phyloP scores from a whole-genome alignment of 2,329 filamentous ascomycete species.

The Monosporascus sp. region DNA sequence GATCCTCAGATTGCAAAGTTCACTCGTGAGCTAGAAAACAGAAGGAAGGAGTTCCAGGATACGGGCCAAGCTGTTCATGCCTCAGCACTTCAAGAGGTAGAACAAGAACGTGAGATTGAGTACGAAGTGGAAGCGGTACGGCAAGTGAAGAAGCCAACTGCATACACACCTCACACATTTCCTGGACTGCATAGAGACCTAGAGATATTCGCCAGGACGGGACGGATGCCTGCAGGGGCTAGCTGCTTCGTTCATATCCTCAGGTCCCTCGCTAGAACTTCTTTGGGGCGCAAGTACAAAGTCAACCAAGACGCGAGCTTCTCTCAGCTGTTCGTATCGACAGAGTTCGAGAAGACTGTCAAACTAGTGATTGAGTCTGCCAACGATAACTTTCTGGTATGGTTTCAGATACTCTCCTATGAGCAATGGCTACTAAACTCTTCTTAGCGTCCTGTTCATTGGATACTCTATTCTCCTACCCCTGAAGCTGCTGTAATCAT shows the following conservation, averaged over 20 bases:
- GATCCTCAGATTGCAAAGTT: conserved; percentile 18
- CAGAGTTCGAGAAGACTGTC: conserved; percentile 46
- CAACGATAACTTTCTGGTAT: conserved; percentile 32
- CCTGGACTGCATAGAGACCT: conserved; percentile 44
- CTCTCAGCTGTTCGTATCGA: conserved; percentile 31
- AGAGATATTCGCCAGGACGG: conserved; percentile 39
- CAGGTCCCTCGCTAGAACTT: conserved; percentile 31
- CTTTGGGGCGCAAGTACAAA: conserved; percentile 29
- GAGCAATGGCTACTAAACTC: conserved; percentile 15
- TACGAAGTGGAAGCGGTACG: conserved; percentile 54
- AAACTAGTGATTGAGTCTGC: conserved; percentile 17
- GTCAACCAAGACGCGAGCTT: conserved; percentile 13
- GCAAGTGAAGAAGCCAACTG: conserved; percentile 43
- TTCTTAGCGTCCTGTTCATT: conserved; percentile 47
- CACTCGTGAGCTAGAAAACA: conserved; percentile 27
- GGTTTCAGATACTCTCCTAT: conserved; percentile 1
- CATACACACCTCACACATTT: conserved; percentile 36
- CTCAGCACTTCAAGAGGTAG: conserved; percentile 55
- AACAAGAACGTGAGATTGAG: conserved; percentile 55
- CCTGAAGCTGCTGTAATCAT: conserved; percentile 48
- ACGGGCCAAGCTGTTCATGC: conserved; percentile 39
- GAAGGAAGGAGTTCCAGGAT: conserved; percentile 25
- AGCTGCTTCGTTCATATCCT: conserved; percentile 38
- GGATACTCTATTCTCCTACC: conserved; percentile 51
- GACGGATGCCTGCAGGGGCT: conserved; percentile 32